Evolutionary conservation across 345 rosid genomes (phyloP).

Genomic region (Psidium friedrichsthalianum): DNA sequence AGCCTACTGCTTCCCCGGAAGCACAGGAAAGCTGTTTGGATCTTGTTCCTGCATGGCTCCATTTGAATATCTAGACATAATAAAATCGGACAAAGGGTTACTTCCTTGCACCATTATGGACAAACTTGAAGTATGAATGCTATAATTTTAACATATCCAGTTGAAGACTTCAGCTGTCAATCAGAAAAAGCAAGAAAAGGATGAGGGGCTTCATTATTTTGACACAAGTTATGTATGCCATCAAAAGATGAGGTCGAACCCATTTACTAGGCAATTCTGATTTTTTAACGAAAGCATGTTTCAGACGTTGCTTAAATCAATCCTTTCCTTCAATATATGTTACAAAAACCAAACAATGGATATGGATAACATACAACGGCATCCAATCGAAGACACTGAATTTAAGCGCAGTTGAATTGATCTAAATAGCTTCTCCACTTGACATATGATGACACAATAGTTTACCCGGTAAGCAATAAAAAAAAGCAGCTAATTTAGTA

Average conservation of each 20-base stretch:
- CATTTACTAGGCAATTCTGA: background rate
- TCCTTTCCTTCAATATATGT: background rate
- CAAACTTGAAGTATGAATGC: background rate
- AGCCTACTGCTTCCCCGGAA: background rate
- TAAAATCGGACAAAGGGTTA: background rate
- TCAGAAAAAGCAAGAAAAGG: background rate
- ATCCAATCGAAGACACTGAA: background rate
- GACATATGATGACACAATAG: background rate
- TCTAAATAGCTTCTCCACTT: background rate
- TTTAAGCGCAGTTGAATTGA: background rate
- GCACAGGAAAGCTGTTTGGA: background rate
- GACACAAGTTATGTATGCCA: background rate
- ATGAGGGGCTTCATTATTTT: background rate
- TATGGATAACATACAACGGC: background rate
- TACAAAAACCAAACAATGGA: background rate
- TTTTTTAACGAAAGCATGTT: background rate
- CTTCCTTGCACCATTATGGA: background rate
- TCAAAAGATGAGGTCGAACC: background rate
- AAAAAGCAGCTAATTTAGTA: background rate
- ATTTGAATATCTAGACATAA: background rate
- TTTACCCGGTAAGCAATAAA: background rate
- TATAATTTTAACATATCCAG: background rate
- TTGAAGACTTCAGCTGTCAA: background rate
- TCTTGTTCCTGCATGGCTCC: background rate
- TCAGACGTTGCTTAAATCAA: background rate